phyloP scores from a whole-genome alignment of 75 land plant genomes.

The Cupressus sempervirens region DNA sequence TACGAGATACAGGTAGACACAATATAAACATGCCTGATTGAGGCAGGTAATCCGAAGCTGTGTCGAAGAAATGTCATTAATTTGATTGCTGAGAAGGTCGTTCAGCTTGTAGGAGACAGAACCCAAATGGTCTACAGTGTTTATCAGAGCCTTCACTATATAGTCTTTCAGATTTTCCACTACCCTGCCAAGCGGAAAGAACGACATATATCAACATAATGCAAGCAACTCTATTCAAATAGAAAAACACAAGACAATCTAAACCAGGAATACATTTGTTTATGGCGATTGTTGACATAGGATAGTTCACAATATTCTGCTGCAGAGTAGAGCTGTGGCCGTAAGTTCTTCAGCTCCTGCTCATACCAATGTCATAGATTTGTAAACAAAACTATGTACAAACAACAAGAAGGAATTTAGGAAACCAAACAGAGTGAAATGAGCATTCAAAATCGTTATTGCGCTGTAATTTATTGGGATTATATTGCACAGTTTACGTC shows the following conservation, averaged over 20 bases:
- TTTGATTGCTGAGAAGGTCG: constrained; percentile 55
- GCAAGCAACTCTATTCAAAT: background rate
- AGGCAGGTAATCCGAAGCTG: constrained; percentile 62
- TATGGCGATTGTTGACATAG: constrained; percentile 57
- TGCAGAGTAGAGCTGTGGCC: constrained; percentile 72
- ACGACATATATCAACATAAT: background rate
- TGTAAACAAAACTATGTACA: background rate
- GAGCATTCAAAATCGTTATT: background rate
- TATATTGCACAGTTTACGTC: too few relatives aligned
- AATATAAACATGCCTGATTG: constrained; percentile 56
- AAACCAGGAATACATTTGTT: constrained; percentile 28
- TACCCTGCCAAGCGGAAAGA: constrained; percentile 48
- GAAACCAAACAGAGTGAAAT: background rate
- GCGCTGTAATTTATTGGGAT: too few relatives aligned
- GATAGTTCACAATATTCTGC: constrained; percentile 83
- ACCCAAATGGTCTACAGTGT: constrained; percentile 88
- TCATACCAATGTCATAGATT: background rate
- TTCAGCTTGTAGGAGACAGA: constrained; percentile 65
- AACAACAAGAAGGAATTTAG: constrained; percentile 5
- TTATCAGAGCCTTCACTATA: constrained; percentile 72
- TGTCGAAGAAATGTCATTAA: constrained; percentile 42
- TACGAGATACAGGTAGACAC: background rate
- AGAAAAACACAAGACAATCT: background rate
- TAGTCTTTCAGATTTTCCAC: constrained; percentile 82
- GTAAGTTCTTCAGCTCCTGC: constrained; percentile 77